Percentiles rank a stretch among this genome's conserved stretches.
Conservation (phyloP, 23 red algal species). For the Agarophyton chilense region DNA sequence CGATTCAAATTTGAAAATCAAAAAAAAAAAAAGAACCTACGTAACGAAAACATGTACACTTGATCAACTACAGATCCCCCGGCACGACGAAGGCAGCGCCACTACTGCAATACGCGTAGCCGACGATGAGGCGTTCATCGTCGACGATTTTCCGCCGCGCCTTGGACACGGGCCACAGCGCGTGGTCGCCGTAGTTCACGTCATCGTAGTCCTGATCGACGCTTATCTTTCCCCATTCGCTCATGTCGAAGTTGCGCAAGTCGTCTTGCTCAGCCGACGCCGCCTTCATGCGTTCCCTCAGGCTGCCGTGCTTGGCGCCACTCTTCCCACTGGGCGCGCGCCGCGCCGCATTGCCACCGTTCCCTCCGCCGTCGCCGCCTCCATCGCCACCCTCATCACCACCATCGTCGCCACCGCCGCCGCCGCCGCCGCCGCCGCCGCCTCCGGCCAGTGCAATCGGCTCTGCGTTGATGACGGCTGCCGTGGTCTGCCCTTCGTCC, state of each 20-base stretch:
- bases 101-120: conserved; percentile 64
- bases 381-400: background rate
- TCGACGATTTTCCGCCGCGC: conserved; percentile 50
- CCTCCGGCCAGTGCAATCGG: background rate
- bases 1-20: background rate
- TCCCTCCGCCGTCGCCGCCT: background rate
- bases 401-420: too few species aligned
- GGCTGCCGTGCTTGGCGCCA: background rate
- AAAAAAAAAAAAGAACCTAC: too few species aligned
- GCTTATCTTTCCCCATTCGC: conserved; percentile 77
- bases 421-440: too few species aligned
- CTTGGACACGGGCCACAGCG: conserved; percentile 58
- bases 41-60: too few species aligned
- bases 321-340: background rate
- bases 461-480: background rate
- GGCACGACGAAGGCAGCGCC: background rate
- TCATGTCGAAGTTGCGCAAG: conserved; percentile 78
- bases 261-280: conserved; percentile 63
- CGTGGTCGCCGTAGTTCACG: conserved; percentile 54
- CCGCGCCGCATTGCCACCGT: background rate
- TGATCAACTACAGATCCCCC: background rate
- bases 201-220: conserved; percentile 74
- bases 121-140: conserved; percentile 58
- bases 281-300: conserved; percentile 53
- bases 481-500: background rate